phyloP scores from a whole-genome alignment of 768 basidiomycete genomes.

The Russula ochroleuca region DNA sequence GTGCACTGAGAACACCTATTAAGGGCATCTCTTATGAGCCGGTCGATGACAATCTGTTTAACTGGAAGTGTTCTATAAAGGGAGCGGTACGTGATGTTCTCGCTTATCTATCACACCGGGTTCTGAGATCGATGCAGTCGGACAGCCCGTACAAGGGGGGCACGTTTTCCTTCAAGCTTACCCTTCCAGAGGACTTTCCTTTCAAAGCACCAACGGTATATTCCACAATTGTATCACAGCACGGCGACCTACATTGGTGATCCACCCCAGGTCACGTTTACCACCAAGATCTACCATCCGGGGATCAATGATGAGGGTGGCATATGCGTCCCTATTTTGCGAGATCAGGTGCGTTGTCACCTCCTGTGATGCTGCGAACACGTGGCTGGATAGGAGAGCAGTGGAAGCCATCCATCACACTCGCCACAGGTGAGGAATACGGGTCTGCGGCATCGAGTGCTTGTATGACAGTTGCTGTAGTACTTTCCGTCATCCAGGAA shows the following conservation, averaged over 20 bases:
- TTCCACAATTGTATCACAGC: not conserved
- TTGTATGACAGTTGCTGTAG: slow-evolving; percentile 36
- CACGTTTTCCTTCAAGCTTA: slow-evolving; percentile 67
- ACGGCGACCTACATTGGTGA: slow-evolving; percentile 2
- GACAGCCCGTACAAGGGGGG: slow-evolving; percentile 83
- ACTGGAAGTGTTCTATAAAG: slow-evolving; percentile 76
- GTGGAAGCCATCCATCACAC: slow-evolving; percentile 83
- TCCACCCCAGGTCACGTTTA: slow-evolving; percentile 63
- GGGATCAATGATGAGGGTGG: slow-evolving; percentile 86
- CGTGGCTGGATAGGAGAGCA: slow-evolving; percentile 33
- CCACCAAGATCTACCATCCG: slow-evolving; percentile 85
- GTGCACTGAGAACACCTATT: slow-evolving; percentile 7
- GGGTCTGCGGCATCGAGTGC: not conserved
- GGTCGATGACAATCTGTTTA: slow-evolving; percentile 65
- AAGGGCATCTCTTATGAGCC: slow-evolving; percentile 63
- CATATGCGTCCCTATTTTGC: slow-evolving; percentile 79
- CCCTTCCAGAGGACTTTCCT: slow-evolving; percentile 76
- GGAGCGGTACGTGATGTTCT: slow-evolving; percentile 59
- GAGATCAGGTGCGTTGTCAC: slow-evolving; percentile 62
- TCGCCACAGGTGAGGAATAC: slow-evolving; percentile 55
- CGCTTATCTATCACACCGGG: slow-evolving; percentile 14
- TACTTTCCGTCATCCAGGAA: slow-evolving; percentile 71
- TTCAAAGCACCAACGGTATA: slow-evolving; percentile 79
- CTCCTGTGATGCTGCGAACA: not conserved
- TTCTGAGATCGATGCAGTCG: slow-evolving; percentile 39